phyloP scores from a whole-genome alignment of 2,329 filamentous ascomycete species.

The Cadophora gregata region DNA sequence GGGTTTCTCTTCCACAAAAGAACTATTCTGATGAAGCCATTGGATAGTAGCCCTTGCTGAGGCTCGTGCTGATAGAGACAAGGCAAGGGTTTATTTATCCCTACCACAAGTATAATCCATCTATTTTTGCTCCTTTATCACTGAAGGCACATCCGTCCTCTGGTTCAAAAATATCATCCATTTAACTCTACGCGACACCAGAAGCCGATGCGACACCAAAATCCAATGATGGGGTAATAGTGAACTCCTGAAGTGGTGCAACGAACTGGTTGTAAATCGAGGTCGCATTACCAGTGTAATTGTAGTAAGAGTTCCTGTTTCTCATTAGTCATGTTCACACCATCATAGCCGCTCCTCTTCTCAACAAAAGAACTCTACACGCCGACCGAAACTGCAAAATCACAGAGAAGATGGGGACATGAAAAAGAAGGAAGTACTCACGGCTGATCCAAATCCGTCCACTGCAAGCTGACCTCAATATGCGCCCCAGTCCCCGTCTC shows the following conservation, averaged over 20 bases:
- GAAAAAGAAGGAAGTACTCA: not conserved
- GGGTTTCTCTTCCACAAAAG: too few relatives aligned
- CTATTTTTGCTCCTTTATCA: too few relatives aligned
- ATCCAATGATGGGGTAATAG: slow-evolving; percentile 7
- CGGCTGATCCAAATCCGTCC: not conserved
- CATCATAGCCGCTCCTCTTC: too few relatives aligned
- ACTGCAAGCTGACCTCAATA: slow-evolving; percentile 26
- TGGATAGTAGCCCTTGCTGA: too few relatives aligned
- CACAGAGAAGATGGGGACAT: not conserved
- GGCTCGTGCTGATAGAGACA: too few relatives aligned
- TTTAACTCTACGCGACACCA: not conserved
- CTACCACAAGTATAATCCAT: not conserved
- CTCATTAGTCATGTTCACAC: not conserved
- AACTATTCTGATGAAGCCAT: too few relatives aligned
- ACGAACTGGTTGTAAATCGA: slow-evolving; percentile 5
- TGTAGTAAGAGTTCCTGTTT: not conserved
- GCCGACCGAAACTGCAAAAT: too few relatives aligned
- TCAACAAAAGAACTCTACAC: too few relatives aligned
- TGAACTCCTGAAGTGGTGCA: not conserved
- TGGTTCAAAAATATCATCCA: too few relatives aligned
- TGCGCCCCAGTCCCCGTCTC: slow-evolving; percentile 27
- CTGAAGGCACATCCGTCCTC: too few relatives aligned
- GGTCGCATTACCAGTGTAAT: slow-evolving; percentile 7
- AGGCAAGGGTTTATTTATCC: too few relatives aligned
- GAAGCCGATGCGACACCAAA: too few relatives aligned